These are phyloP conservation scores for Dovyalis caffra DNA, from an alignment of 345 rosid genomes.

Conservation along the genomic window DNA sequence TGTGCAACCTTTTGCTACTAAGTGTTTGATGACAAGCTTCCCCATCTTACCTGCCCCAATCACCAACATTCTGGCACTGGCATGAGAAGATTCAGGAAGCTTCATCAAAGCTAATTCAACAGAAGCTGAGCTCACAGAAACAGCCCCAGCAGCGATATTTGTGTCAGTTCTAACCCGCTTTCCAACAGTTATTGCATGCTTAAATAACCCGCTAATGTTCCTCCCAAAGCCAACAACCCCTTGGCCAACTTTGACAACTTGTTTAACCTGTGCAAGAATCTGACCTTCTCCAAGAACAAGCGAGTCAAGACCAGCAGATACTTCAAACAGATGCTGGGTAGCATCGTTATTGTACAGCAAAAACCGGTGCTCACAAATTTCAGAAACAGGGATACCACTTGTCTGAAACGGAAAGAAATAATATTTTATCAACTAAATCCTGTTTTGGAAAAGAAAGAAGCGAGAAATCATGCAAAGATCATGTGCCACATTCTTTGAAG, in stretches of 20 bases:
- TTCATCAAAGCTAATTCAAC: conserved; percentile 52
- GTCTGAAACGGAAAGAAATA: conserved; percentile 40
- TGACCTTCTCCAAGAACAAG: conserved; percentile 54
- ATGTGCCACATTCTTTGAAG: background rate
- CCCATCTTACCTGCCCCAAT: conserved; percentile 59
- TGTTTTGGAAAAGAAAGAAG: too few relatives aligned
- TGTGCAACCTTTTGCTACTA: conserved; percentile 53
- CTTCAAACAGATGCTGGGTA: conserved; percentile 83
- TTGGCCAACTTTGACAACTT: conserved; percentile 52
- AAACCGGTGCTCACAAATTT: conserved; percentile 72
- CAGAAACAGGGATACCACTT: conserved; percentile 47
- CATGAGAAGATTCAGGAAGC: conserved; percentile 36
- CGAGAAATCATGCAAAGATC: background rate
- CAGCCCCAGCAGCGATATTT: conserved; percentile 48
- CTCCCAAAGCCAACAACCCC: conserved; percentile 53
- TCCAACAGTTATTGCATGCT: conserved; percentile 48
- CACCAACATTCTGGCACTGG: conserved; percentile 42
- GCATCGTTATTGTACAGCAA: conserved; percentile 84
- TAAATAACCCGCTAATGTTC: conserved; percentile 49
- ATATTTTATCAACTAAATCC: conserved; percentile 1
- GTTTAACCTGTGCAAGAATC: conserved; percentile 55
- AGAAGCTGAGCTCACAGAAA: conserved; percentile 51
- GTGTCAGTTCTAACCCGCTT: conserved; percentile 53
- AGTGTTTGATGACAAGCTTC: conserved; percentile 53
- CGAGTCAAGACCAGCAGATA: conserved; percentile 84